These are phyloP conservation scores for Eucalyptus guilfoylei DNA, from an alignment of 345 rosid species.

Conservation along the genomic window DNA sequence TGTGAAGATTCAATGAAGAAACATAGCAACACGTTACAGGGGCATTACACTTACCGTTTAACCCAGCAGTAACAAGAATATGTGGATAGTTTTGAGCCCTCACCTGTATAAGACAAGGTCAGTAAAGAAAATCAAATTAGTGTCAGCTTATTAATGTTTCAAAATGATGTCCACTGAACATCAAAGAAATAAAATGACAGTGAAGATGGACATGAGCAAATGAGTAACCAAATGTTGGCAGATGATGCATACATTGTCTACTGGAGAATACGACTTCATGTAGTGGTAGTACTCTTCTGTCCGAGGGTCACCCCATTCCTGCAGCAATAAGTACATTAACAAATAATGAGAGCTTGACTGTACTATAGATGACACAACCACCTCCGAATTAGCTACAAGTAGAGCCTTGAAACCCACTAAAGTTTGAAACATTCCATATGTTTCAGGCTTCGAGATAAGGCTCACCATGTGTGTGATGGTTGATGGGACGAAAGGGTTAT, in stretches of 20 bases:
- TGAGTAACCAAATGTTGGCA: background rate
- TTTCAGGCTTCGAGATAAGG: background rate
- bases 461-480: background rate
- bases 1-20: background rate
- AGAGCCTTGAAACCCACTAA: background rate
- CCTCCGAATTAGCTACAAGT: background rate
- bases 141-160: background rate
- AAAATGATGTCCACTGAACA: background rate
- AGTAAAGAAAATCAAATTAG: background rate
- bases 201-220: background rate
- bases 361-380: background rate
- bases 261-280: constrained; percentile 95
- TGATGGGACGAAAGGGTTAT: background rate
- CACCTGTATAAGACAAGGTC: constrained; percentile 26
- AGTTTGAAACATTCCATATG: background rate
- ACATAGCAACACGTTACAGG: background rate
- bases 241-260: constrained; percentile 54
- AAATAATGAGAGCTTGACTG: background rate
- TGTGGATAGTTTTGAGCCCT: constrained; percentile 66
- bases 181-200: background rate
- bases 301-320: constrained; percentile 99
- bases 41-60: constrained; percentile 47
- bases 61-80: constrained; percentile 79
- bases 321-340: background rate
- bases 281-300: constrained; percentile 76